A percentile compares a stretch with the other conserved stretches of the same genome.
These are phyloP conservation scores for Adenanthera pavonina DNA, from an alignment of 306 rosid genomes.

Conservation along the genomic window DNA sequence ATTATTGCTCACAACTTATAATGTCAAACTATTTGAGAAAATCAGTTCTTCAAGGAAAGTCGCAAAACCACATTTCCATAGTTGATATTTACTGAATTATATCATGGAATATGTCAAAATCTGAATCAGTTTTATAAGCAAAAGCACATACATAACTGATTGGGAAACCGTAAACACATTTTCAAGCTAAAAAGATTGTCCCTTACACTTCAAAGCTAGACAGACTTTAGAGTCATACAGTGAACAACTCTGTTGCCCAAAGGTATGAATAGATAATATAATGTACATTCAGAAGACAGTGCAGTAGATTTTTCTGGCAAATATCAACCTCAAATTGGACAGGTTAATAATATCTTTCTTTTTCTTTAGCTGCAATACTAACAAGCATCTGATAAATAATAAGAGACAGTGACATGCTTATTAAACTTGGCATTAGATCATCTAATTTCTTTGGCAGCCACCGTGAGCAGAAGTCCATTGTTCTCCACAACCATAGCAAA, in stretches of 20 bases:
- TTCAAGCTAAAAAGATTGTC: background rate
- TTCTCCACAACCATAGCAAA: constrained; percentile 59
- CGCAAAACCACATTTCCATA: background rate
- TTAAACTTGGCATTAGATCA: background rate
- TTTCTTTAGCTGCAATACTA: constrained; percentile 4
- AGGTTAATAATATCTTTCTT: background rate
- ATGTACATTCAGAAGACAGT: background rate
- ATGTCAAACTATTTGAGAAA: background rate
- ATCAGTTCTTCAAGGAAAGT: too few species aligned
- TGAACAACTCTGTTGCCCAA: background rate
- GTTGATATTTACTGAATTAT: background rate
- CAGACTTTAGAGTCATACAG: background rate
- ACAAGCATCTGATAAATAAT: background rate
- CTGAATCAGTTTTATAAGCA: background rate
- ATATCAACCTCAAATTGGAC: background rate
- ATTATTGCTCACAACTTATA: too few species aligned
- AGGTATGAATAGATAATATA: background rate
- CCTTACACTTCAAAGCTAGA: background rate
- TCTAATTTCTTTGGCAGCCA: constrained; percentile 44
- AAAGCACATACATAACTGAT: background rate
- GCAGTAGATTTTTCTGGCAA: background rate
- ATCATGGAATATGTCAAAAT: background rate
- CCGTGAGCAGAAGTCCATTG: constrained; percentile 47
- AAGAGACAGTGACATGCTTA: background rate
- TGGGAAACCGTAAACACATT: background rate